Conservation (phyloP, 2,329 filamentous ascomycete genomes). For the Trichoderma sp. region DNA sequence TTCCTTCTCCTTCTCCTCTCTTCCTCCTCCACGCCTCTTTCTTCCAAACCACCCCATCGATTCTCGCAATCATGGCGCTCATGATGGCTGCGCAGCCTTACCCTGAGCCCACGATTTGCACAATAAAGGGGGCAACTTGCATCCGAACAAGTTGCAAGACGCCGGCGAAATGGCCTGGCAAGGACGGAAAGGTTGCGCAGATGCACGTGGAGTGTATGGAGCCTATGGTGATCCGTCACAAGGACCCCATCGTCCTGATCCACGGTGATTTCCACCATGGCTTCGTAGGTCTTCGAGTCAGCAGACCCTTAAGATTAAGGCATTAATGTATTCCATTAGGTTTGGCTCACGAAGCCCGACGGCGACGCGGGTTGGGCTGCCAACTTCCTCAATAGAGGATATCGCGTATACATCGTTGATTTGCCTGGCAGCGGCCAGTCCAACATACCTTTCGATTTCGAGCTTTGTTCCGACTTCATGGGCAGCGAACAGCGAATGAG, state of each 20-base stretch:
- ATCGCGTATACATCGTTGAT: conserved; percentile 44
- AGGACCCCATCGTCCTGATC: conserved; percentile 32
- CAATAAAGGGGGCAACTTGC: not conserved
- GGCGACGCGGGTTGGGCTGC: conserved; percentile 44
- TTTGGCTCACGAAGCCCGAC: conserved; percentile 47
- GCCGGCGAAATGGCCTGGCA: not conserved
- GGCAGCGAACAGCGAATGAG: not conserved
- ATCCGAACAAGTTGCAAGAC: not conserved
- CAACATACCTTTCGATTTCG: conserved; percentile 23
- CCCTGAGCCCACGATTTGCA: not conserved
- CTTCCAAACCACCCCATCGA: not conserved
- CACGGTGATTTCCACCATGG: conserved; percentile 38
- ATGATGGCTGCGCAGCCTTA: not conserved
- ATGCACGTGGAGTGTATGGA: not conserved
- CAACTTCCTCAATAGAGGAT: conserved; percentile 41
- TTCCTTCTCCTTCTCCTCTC: not conserved
- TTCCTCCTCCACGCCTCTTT: not conserved
- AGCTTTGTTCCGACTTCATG: not conserved
- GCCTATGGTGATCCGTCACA: not conserved
- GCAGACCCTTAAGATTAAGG: too few species aligned
- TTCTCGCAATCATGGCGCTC: not conserved
- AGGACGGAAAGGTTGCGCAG: not conserved
- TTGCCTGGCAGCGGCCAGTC: conserved; percentile 41
- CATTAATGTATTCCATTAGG: conserved; percentile 24
- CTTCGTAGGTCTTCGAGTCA: conserved; percentile 25